Evolutionary conservation across 768 basidiomycete species (phyloP).

Genomic region (Termitomyces sp.): DNA sequence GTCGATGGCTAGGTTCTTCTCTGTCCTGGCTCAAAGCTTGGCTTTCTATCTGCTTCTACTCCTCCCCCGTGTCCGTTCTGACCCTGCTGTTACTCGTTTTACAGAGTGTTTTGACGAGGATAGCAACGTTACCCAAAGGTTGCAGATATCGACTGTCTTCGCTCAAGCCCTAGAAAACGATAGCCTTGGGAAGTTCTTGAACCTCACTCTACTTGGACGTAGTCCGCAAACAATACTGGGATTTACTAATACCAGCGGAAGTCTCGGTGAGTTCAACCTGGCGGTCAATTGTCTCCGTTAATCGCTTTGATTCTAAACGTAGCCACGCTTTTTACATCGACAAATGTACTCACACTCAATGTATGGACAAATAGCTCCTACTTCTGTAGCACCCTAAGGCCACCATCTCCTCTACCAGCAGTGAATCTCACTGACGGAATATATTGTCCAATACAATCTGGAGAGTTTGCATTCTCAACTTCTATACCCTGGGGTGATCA

Average conservation of each 20-base stretch:
- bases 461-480: slow-evolving; percentile 77
- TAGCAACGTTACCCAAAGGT: slow-evolving; percentile 45
- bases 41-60: slow-evolving; percentile 21
- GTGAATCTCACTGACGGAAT: slow-evolving; percentile 28
- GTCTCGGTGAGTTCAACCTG: slow-evolving; percentile 47
- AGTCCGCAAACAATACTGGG: slow-evolving; percentile 56
- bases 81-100: slow-evolving; percentile 59
- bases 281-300: slow-evolving; percentile 9
- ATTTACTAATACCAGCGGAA: slow-evolving; percentile 51
- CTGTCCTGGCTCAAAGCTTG: slow-evolving; percentile 8
- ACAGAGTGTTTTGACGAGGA: slow-evolving; percentile 56
- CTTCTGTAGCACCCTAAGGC: slow-evolving; percentile 75
- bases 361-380: slow-evolving; percentile 66
- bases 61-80: slow-evolving; percentile 27
- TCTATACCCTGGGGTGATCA: slow-evolving; percentile 58
- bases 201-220: slow-evolving; percentile 67
- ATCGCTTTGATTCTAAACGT: slow-evolving; percentile 7
- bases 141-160: slow-evolving; percentile 66
- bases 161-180: slow-evolving; percentile 55
- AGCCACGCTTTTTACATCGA: slow-evolving; percentile 87
- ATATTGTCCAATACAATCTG: slow-evolving; percentile 77
- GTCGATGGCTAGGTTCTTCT: slow-evolving; percentile 19
- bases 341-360: slow-evolving; percentile 72
- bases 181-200: slow-evolving; percentile 42
- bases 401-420: slow-evolving; percentile 63